A percentile compares a stretch with the other conserved stretches of the same genome.
Evolutionary conservation across 441 rosid genomes (phyloP).

Genomic region (Aquilaria agallochum): DNA sequence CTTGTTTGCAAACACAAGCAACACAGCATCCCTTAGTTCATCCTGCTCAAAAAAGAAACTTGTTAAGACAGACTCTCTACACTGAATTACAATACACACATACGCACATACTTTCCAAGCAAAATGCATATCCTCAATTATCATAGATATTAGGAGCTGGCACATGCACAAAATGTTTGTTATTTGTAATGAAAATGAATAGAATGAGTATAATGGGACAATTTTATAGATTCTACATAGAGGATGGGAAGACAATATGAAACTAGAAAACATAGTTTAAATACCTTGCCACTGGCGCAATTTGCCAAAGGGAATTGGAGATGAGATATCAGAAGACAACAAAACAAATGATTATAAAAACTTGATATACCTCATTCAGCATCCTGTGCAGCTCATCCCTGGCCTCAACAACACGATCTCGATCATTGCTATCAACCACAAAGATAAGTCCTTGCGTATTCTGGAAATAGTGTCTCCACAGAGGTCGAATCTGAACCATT

Average conservation of each 20-base stretch:
- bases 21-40: conserved; percentile 7
- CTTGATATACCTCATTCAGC: conserved; percentile 58
- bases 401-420: conserved; percentile 62
- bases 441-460: conserved; percentile 75
- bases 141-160: no score
- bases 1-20: conserved; percentile 6
- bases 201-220: no score
- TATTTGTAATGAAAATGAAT: no score
- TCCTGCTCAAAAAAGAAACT: conserved; percentile 21
- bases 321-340: no score
- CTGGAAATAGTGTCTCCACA: conserved; percentile 32
- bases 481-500: conserved; percentile 38
- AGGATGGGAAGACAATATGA: no score
- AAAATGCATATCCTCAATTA: no score
- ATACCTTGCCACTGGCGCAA: no score
- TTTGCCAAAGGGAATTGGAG: no score
- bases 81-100: background rate
- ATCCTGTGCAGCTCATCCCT: conserved; percentile 35
- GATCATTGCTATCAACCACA: conserved; percentile 74
- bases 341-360: no score
- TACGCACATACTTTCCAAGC: background rate
- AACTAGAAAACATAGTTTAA: no score
- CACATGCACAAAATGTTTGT: no score
- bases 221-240: no score
- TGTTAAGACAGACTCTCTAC: background rate